Evolutionary conservation across 2,329 filamentous ascomycete species (phyloP), one percentile per base, ranked within the genome.

Genomic region (Fusarium sp.): DNA sequence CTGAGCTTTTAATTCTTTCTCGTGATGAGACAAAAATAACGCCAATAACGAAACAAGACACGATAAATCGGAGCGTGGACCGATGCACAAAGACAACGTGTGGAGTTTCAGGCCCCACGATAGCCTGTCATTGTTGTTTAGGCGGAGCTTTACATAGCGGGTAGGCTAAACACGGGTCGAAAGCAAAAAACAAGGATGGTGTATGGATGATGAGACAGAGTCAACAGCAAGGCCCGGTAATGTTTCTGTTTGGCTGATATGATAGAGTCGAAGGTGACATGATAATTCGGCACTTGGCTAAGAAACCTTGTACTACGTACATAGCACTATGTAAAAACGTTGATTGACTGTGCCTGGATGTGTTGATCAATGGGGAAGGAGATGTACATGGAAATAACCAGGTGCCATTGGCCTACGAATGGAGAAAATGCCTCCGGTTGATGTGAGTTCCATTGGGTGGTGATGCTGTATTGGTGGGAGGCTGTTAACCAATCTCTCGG

Each of bases 161-260:
- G 66, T 74, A 75, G 62, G 71, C 75, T 77, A 76, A 73, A 75
- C 62, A 62, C 72, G 71, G 70, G 74, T 61, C 62, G 52, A 42
- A 36, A 61, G 67, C 63, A 72, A 67, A 52, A 41, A 67, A 57
- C 71, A 54, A 41, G 65, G 56, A 72, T 71, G 55, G 72, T 65
- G 69, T 46, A 60, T 46, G 29, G 61, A 41, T 70, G 65, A 66
- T 63, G 68, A 68, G 45, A 52, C 50, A 52, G 25, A 47, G 27
- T 63, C 29, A 61, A 45, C 41, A 20, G 38, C 31, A 35, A 49
- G 49, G 29, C 5, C 60, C 22, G 39, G 56, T n/a, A 45, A 47
- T 42, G 44, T 44, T 44, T 56, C 39, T 59, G 29, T 60, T 41
- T 66, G 56, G 50, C 45, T 47, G 65, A 44, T 38, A 10, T 38